Evolutionary conservation across 1,139 yeast genomes (phyloP).

Genomic region (Lodderomyces beijingensis): DNA sequence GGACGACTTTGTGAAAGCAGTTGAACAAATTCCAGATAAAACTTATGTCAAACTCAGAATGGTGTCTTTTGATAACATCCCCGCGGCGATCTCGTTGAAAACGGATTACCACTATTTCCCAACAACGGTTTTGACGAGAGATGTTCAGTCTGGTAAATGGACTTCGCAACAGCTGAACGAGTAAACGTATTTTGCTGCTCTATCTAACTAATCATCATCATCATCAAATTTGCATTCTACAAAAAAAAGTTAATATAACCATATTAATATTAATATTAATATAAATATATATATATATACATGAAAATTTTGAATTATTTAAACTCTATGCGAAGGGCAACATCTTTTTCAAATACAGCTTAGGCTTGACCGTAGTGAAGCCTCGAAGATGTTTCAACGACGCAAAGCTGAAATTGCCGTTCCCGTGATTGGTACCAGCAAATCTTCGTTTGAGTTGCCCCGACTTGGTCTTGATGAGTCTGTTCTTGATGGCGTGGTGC

Average conservation of each 20-base stretch:
- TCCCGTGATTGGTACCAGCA: slow-evolving; percentile 91
- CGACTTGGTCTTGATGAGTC: slow-evolving; percentile 68
- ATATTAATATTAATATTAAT: neutral
- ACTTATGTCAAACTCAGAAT: slow-evolving; percentile 77
- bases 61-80: slow-evolving; percentile 81
- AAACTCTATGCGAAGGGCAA: too few species aligned
- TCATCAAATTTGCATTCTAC: too few species aligned
- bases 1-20: slow-evolving; percentile 59
- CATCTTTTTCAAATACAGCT: slow-evolving; percentile 31
- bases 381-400: slow-evolving; percentile 62
- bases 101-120: slow-evolving; percentile 92
- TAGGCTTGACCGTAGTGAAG: slow-evolving; percentile 49
- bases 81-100: slow-evolving; percentile 79
- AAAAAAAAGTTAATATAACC: neutral
- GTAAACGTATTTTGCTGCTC: too few species aligned
- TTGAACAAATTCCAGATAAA: slow-evolving; percentile 66
- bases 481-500: slow-evolving; percentile 74
- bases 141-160: slow-evolving; percentile 46
- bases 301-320: slow-evolving; percentile 6
- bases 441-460: slow-evolving; percentile 52
- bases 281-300: slow-evolving; percentile 8
- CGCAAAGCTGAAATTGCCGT: slow-evolving; percentile 77
- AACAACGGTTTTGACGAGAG: slow-evolving; percentile 48
- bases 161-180: slow-evolving; percentile 29
- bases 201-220: too few species aligned